Evolutionary conservation across 2,329 filamentous ascomycete species (phyloP).

Genomic region (Fusarium neocosmosporiellum): DNA sequence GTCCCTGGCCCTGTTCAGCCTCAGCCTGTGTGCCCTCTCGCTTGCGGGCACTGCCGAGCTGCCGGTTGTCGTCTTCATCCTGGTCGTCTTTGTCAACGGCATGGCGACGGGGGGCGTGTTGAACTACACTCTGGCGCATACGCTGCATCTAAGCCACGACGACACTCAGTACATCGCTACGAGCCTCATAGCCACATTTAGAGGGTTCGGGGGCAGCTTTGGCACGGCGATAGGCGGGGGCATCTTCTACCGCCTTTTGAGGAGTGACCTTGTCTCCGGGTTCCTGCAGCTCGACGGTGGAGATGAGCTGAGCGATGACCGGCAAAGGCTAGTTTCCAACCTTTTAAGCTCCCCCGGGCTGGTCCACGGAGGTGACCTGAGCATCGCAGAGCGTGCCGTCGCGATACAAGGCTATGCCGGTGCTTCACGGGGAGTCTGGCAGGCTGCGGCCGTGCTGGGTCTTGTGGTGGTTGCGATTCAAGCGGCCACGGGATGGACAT

Average conservation of each 20-base stretch:
- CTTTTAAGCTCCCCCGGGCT: conserved; percentile 64
- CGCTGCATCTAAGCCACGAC: conserved; percentile 76
- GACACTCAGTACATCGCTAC: conserved; percentile 80
- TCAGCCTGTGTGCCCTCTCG: conserved; percentile 68
- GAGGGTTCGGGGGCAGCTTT: conserved; percentile 84
- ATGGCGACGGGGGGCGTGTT: conserved; percentile 77
- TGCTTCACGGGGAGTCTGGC: conserved; percentile 60
- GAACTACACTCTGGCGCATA: conserved; percentile 85
- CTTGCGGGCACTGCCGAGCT: conserved; percentile 63
- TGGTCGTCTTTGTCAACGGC: conserved; percentile 75
- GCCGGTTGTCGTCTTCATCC: conserved; percentile 65
- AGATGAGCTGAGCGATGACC: conserved; percentile 45
- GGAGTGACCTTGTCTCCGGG: conserved; percentile 63
- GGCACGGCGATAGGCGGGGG: conserved; percentile 84
- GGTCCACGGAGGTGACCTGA: conserved; percentile 58
- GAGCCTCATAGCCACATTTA: conserved; percentile 81
- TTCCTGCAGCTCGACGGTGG: conserved; percentile 63
- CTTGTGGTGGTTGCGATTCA: conserved; percentile 60
- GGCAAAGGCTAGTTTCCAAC: conserved; percentile 55
- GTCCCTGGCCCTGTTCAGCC: conserved; percentile 70
- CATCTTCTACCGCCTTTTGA: conserved; percentile 73
- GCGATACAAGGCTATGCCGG: conserved; percentile 61
- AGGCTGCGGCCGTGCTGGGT: conserved; percentile 57
- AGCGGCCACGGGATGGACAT: conserved; percentile 63
- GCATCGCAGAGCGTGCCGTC: conserved; percentile 54